A percentile compares a stretch with the other conserved stretches of the same genome.
phyloP scores from a whole-genome alignment of 148 eudicot genomes.

The Chenopodium quinoa region DNA sequence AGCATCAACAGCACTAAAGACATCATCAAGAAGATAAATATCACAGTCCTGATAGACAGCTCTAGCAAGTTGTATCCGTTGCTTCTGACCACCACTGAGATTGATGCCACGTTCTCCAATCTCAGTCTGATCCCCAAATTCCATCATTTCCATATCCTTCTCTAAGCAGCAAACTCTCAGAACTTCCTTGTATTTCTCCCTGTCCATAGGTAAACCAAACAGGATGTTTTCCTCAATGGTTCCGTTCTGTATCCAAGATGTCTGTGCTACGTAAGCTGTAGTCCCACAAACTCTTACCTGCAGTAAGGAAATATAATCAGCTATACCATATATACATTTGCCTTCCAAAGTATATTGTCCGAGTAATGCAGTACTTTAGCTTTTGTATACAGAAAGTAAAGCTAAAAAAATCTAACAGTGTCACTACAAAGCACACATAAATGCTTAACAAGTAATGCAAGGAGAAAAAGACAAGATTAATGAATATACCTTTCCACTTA shows the following conservation, averaged over 20 bases:
- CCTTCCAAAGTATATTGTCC: neutral
- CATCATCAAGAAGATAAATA: slow-evolving; percentile 92
- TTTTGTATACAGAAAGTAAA: neutral
- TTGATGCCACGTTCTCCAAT: slow-evolving; percentile 98
- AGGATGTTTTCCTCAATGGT: slow-evolving; percentile 80
- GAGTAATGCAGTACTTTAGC: neutral
- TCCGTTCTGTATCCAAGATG: slow-evolving; percentile 93
- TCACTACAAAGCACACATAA: neutral
- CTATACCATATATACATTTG: neutral
- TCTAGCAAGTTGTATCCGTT: slow-evolving; percentile 86
- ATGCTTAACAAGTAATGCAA: neutral
- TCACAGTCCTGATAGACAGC: slow-evolving; percentile 96
- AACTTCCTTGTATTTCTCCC: slow-evolving; percentile 61
- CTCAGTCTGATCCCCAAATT: slow-evolving; percentile 95
- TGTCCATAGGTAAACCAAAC: slow-evolving; percentile 77
- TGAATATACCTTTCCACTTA: slow-evolving; percentile 65
- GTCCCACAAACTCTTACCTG: slow-evolving; percentile 82
- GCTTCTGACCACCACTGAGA: slow-evolving; percentile 98
- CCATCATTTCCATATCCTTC: slow-evolving; percentile 94
- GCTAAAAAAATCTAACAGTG: neutral
- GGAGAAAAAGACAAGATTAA: neutral
- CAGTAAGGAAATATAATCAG: neutral
- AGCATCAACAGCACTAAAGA: slow-evolving; percentile 96
- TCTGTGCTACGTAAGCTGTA: slow-evolving; percentile 95
- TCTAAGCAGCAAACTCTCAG: slow-evolving; percentile 75